Conservation (phyloP, 495 filamentous ascomycete genomes). For the Venustampulla echinocandica region DNA sequence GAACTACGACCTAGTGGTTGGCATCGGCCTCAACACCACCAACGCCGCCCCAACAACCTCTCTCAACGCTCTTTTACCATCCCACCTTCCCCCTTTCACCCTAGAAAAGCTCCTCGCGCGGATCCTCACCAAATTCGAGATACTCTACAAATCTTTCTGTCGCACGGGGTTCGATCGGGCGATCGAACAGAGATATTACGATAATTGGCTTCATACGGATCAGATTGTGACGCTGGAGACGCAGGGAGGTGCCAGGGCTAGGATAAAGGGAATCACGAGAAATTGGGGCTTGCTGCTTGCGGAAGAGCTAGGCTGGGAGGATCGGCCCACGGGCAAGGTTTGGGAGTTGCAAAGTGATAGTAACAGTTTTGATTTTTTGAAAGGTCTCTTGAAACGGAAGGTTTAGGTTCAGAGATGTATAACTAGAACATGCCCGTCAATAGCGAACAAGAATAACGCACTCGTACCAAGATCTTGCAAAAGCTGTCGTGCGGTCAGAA, state of each 20-base stretch:
- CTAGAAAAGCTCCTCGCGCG: conserved; percentile 78
- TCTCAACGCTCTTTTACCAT: conserved; percentile 59
- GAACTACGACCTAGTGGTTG: conserved; percentile 79
- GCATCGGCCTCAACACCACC: conserved; percentile 81
- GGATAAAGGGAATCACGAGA: conserved; percentile 80
- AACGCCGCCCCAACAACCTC: conserved; percentile 85
- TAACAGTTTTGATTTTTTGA: conserved; percentile 98
- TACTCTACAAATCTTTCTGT: conserved; percentile 66
- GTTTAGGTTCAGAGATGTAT: conserved; percentile 40
- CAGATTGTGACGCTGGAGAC: conserved; percentile 86
- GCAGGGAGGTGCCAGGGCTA: conserved; percentile 65
- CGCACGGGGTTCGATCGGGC: conserved; percentile 58
- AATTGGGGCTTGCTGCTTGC: conserved; percentile 82
- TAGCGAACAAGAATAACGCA: no score
- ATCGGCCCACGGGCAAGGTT: conserved; percentile 63
- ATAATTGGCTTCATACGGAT: conserved; percentile 79
- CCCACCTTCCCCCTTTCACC: conserved; percentile 48
- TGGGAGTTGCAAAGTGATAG: conserved; percentile 90
- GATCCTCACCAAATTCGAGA: conserved; percentile 72
- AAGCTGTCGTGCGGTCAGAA: no score
- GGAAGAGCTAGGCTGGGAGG: conserved; percentile 69
- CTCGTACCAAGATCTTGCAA: no score
- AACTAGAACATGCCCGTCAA: no score
- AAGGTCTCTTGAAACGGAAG: conserved; percentile 78
- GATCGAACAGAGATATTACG: conserved; percentile 75